Evolutionary conservation across 306 rosid species (phyloP).

Genomic region (Casuarina equisetifolia): DNA sequence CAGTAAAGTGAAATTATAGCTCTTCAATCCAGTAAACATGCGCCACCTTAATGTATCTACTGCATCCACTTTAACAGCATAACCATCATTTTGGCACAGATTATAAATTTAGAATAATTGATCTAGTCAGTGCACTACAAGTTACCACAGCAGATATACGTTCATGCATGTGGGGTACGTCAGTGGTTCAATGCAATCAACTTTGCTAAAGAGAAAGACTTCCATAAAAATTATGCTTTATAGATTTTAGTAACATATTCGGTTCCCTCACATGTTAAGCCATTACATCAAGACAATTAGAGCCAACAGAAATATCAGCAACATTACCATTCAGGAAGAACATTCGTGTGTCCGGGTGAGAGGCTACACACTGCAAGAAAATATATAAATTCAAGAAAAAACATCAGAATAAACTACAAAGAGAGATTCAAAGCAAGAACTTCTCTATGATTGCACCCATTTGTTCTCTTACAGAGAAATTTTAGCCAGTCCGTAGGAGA

Average conservation of each 20-base stretch:
- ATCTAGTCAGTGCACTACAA: neutral
- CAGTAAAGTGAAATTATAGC: neutral
- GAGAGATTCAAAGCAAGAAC: neutral
- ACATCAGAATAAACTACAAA: conserved; percentile 17
- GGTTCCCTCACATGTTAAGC: conserved; percentile 1
- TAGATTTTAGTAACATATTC: neutral
- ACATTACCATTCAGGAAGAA: conserved; percentile 74
- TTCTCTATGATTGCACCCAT: neutral
- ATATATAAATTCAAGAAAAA: conserved; percentile 2
- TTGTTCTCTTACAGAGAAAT: neutral
- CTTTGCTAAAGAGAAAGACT: neutral
- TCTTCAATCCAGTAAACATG: too few relatives aligned
- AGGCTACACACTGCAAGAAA: conserved; percentile 72
- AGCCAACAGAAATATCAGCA: conserved; percentile 18
- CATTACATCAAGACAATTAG: conserved; percentile 21
- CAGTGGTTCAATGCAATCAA: neutral
- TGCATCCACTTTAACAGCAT: neutral
- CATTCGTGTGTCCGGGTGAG: conserved; percentile 82
- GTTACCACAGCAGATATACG: too few relatives aligned
- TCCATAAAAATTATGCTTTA: neutral
- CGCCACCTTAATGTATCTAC: neutral
- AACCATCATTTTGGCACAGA: neutral
- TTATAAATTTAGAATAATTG: neutral
- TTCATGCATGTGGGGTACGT: neutral
- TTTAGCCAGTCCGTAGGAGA: neutral